Conservation (phyloP, 176 grass and related monocot genomes). For the Aegilops umbellulata region DNA sequence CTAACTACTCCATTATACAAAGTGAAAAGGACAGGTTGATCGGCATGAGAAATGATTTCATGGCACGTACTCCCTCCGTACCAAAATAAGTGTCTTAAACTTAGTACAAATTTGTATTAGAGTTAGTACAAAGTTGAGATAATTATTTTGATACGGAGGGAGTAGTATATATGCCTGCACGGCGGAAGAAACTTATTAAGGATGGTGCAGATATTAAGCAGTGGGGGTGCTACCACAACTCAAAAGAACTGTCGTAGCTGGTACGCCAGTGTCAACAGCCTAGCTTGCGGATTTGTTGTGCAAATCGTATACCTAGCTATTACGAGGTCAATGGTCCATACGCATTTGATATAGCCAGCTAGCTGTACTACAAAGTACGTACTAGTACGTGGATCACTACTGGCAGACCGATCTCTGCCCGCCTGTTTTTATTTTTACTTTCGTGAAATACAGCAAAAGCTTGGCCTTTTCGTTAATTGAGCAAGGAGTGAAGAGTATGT, state of each 20-base stretch:
- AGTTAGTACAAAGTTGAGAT: too few species aligned
- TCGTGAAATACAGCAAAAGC: too few species aligned
- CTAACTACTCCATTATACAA: neutral
- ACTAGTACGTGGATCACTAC: neutral
- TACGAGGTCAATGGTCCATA: slow-evolving; percentile 34
- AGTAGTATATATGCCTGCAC: too few species aligned
- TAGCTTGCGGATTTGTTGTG: slow-evolving; percentile 34
- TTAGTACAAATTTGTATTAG: too few species aligned
- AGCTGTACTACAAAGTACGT: neutral
- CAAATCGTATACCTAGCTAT: slow-evolving; percentile 37
- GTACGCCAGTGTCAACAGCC: slow-evolving; percentile 35
- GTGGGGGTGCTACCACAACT: slow-evolving; percentile 37
- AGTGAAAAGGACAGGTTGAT: neutral
- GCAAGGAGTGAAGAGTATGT: too few species aligned
- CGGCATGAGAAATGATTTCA: neutral
- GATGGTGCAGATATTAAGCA: slow-evolving; percentile 8
- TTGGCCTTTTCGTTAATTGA: too few species aligned
- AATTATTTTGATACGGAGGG: too few species aligned
- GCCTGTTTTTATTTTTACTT: too few species aligned
- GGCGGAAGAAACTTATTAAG: neutral
- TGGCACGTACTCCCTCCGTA: neutral
- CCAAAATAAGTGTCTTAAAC: too few species aligned
- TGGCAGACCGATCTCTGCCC: neutral
- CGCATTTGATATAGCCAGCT: neutral
- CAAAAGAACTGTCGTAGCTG: slow-evolving; percentile 34